phyloP scores from a whole-genome alignment of 495 filamentous ascomycete genomes.

The Antarctomyces pellizariae region DNA sequence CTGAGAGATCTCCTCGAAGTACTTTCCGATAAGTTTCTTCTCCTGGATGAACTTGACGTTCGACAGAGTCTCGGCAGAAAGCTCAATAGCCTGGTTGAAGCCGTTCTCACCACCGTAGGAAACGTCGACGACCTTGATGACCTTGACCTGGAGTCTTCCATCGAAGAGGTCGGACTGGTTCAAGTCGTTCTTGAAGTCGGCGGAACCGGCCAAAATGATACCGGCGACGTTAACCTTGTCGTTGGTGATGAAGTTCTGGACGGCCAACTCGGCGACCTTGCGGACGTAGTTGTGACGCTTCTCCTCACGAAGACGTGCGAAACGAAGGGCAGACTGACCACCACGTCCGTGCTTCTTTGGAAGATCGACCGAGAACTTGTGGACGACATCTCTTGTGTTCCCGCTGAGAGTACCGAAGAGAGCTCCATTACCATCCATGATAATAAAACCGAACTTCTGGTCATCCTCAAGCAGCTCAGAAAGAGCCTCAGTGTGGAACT shows the following conservation, averaged over 20 bases:
- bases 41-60: constrained; percentile 99
- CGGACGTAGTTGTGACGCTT: constrained; percentile 99
- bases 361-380: constrained; percentile 91
- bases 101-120: constrained; percentile 98
- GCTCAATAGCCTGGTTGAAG: constrained; percentile 96
- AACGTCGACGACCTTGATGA: constrained; percentile 97
- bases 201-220: constrained; percentile 83
- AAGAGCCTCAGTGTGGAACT: constrained; percentile 94
- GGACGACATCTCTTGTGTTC: constrained; percentile 89
- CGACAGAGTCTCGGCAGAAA: constrained; percentile 83
- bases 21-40: constrained; percentile 96
- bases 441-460: constrained; percentile 96
- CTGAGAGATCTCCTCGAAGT: constrained; percentile 96
- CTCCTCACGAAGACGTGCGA: constrained; percentile 96
- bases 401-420: constrained; percentile 91
- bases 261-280: constrained; percentile 90
- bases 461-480: constrained; percentile 93
- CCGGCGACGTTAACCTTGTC: constrained; percentile 96
- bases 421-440: constrained; percentile 98
- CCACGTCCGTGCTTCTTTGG: constrained; percentile 99
- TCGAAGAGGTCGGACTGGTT: constrained; percentile 98
- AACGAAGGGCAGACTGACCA: constrained; percentile 97
- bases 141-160: constrained; percentile 67
- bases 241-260: constrained; percentile 93
- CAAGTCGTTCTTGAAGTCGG: constrained; percentile 98